Base-by-base conservation (phyloP, 2,329 filamentous ascomycete genomes). In the Neonectria ditissima region DNA sequence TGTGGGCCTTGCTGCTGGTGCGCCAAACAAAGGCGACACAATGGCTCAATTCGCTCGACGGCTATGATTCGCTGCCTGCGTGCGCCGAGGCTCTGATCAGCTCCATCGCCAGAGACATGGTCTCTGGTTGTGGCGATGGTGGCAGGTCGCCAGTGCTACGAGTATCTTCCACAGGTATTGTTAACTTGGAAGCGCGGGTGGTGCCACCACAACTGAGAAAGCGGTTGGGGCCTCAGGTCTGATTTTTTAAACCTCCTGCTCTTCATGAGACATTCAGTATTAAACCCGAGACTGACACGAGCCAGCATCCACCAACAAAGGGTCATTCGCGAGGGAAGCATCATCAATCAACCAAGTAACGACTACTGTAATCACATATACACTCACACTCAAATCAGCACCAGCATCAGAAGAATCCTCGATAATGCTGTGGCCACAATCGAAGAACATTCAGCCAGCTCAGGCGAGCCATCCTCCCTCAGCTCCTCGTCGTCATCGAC, bases 51-150 rank as follows among this genome's bases (percentile, higher is more conserved):
- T 22, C 24, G 20, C 34, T 53, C 41, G 60, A 55, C 37, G 51
- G 44, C 16, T 37, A 52, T 45, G 63, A 63, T 20, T 69, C 64
- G 44, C 60, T 50, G 52, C 62, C 61, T 30, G 55, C 18, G 16
- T 41, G 37, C 37, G 48, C n/a, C 48, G 51, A 11, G 18, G 57
- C 11, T 44, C 55, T n/a, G 4, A 9, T 41, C 37, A 41, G 37
- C 5, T 41, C 37, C 37, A 41, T 41, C 4, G 37, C 18, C 16
- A 41, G 37, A 41, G 37, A 41, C 37, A 41, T 41, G 37, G 37
- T 41, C 37, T 41, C 37, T 3, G 37, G 37, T n/a, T 41, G 37
- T 41, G 37, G 37, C 16, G 37, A 41, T 41, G 37, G 37, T 6
- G 37, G 37, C 37, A 41, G 47, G 47, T 32, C 9, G 18, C 16